phyloP scores from a whole-genome alignment of 73 alveolate genomes.

The Tetrahymena malaccensis region DNA sequence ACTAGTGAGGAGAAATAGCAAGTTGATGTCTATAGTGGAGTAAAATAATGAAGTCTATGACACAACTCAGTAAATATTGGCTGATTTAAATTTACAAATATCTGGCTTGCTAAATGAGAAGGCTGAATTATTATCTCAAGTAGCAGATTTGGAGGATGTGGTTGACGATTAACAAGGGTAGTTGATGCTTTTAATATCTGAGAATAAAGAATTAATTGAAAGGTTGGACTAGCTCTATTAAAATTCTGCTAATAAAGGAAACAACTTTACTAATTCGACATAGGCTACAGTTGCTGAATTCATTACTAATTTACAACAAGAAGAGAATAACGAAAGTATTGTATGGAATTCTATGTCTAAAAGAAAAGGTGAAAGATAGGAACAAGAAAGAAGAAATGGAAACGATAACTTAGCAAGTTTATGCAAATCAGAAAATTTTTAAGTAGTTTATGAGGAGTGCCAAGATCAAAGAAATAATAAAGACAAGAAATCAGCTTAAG shows the following conservation, averaged over 20 bases:
- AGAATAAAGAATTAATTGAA: background rate
- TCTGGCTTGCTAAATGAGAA: background rate
- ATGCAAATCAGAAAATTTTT: background rate
- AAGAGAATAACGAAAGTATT: background rate
- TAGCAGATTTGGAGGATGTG: background rate
- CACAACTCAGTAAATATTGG: background rate
- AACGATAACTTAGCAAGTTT: background rate
- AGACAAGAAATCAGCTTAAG: background rate
- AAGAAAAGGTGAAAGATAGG: background rate
- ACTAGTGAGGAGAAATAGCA: background rate
- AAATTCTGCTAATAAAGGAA: background rate
- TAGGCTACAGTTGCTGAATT: background rate
- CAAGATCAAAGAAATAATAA: background rate
- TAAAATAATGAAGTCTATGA: background rate
- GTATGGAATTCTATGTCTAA: background rate
- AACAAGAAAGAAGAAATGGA: background rate
- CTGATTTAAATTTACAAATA: background rate
- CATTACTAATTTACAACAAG: background rate
- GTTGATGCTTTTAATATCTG: background rate
- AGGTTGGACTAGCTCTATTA: background rate
- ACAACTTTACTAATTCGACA: background rate
- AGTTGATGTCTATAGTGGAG: background rate
- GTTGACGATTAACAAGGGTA: background rate
- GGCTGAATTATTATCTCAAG: background rate
- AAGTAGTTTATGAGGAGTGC: background rate